phyloP scores from a whole-genome alignment of 257 asterid species.

The Solanum sejunctum region DNA sequence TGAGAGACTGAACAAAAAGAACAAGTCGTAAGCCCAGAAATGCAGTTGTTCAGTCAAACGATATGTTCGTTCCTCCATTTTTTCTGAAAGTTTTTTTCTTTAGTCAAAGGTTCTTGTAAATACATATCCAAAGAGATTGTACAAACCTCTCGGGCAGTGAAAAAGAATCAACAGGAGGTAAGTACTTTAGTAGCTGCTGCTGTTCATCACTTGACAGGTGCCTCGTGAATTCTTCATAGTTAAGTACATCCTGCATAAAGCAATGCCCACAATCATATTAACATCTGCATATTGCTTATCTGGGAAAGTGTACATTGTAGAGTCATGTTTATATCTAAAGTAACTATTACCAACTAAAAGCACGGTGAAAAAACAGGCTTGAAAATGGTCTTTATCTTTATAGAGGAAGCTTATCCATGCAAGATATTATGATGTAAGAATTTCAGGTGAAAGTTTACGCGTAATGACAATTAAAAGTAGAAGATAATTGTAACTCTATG shows the following conservation, averaged over 20 bases:
- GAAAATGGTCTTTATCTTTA: background rate
- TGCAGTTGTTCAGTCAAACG: background rate
- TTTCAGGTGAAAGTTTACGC: background rate
- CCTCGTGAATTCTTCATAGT: slow-evolving; percentile 32
- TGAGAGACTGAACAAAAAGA: background rate
- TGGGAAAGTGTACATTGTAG: background rate
- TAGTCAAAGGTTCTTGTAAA: background rate
- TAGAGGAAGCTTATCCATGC: background rate
- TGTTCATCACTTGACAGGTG: slow-evolving; percentile 50
- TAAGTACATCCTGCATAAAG: slow-evolving; percentile 49
- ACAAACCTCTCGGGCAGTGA: slow-evolving; percentile 44
- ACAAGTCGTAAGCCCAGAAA: background rate
- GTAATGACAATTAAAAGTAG: background rate
- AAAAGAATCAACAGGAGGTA: slow-evolving; percentile 46
- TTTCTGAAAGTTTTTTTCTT: background rate
- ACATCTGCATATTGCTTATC: background rate
- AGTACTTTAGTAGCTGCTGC: slow-evolving; percentile 43
- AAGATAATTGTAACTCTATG: background rate
- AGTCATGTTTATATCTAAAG: background rate
- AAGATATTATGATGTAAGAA: background rate
- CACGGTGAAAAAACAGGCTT: background rate
- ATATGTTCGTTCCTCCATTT: background rate
- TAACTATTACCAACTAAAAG: background rate
- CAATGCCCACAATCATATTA: background rate
- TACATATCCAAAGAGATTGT: background rate